These are phyloP conservation scores for Conidiobolus incongruus DNA, from an alignment of 371 early-diverging fungal species.

Conservation along the genomic window DNA sequence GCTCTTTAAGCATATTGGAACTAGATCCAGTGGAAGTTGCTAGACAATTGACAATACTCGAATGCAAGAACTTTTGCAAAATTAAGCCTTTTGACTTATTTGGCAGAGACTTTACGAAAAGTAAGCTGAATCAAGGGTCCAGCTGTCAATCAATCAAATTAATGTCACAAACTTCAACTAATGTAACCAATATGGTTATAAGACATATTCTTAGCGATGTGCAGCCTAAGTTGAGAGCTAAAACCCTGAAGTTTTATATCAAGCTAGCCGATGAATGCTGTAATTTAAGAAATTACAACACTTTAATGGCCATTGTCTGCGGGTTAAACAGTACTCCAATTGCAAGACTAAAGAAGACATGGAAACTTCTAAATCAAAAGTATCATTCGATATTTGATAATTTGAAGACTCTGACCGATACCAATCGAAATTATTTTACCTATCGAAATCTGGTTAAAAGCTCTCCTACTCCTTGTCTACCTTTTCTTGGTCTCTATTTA, in stretches of 20 bases:
- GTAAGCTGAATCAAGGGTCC: conserved; percentile 22
- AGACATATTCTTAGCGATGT: conserved; percentile 48
- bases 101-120: conserved; percentile 27
- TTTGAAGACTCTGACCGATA: conserved; percentile 33
- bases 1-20: conserved; percentile 18
- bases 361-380: conserved; percentile 33
- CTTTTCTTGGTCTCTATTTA: conserved; percentile 67
- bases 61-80: conserved; percentile 23
- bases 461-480: conserved; percentile 44
- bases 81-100: conserved; percentile 42
- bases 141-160: conserved; percentile 16
- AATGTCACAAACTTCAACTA: conserved; percentile 9
- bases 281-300: conserved; percentile 52
- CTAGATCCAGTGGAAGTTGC: conserved; percentile 54
- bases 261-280: conserved; percentile 20
- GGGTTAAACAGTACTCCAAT: conserved; percentile 56
- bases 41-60: conserved; percentile 49
- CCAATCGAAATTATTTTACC: conserved; percentile 43
- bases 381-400: conserved; percentile 21
- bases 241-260: conserved; percentile 63
- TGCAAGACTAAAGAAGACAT: conserved; percentile 41
- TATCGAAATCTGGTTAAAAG: conserved; percentile 41
- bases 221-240: conserved; percentile 54
- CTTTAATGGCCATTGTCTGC: conserved; percentile 52
- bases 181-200: conserved; percentile 28